Evolutionary conservation across 1,284 basidiomycete genomes (phyloP).

Genomic region (Apiotrichum veenhuisii): DNA sequence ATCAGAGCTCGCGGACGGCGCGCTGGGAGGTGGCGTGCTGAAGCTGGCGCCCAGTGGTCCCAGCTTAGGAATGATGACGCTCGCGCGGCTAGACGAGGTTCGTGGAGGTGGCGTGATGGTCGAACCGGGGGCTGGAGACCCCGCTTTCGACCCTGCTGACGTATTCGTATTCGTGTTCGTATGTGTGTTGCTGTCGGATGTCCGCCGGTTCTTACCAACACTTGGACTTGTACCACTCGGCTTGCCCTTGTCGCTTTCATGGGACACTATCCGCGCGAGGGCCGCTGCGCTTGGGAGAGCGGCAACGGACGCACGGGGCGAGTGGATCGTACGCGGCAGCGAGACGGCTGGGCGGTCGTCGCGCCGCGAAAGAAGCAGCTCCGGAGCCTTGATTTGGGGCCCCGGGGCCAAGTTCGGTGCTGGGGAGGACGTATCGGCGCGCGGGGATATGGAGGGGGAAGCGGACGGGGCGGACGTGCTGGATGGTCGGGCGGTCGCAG

Average conservation of each 20-base stretch:
- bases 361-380: slow-evolving; percentile 13
- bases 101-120: neutral
- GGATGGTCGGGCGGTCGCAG: neutral
- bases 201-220: neutral
- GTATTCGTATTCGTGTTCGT: neutral
- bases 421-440: neutral
- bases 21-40: neutral
- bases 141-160: neutral
- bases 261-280: neutral
- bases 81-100: neutral
- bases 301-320: neutral
- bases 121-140: neutral
- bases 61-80: neutral
- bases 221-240: neutral
- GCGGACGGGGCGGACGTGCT: neutral
- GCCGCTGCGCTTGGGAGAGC: neutral
- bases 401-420: neutral
- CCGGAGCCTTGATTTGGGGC: neutral
- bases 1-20: neutral
- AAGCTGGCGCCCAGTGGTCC: neutral
- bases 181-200: neutral
- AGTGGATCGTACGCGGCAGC: slow-evolving; percentile 9
- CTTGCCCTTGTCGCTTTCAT: neutral
- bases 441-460: neutral
- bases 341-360: slow-evolving; percentile 17